phyloP scores from a whole-genome alignment of 129 eudicot genomes.

The Escallonia rubra region DNA sequence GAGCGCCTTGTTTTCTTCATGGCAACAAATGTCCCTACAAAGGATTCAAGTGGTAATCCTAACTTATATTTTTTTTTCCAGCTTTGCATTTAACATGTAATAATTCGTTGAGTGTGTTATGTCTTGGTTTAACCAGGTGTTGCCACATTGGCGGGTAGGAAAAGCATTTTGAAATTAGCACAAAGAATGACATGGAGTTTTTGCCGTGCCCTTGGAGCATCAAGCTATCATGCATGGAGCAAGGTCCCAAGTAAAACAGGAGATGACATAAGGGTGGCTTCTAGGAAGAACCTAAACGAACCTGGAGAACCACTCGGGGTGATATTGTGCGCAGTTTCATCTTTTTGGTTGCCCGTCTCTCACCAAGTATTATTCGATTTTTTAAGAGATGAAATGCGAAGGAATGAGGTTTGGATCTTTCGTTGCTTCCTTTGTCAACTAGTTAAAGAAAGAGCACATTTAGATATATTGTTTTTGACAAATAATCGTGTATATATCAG shows the following conservation, averaged over 20 bases:
- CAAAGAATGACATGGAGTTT: slow-evolving; percentile 89
- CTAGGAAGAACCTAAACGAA: slow-evolving; percentile 79
- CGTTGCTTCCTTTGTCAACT: too few relatives aligned
- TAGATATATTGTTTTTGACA: background rate
- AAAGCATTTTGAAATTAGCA: slow-evolving; percentile 76
- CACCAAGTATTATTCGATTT: slow-evolving; percentile 64
- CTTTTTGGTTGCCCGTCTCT: slow-evolving; percentile 86
- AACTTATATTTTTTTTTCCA: background rate
- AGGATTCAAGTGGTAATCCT: slow-evolving; percentile 72
- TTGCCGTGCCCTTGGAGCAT: slow-evolving; percentile 75
- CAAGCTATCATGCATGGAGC: slow-evolving; percentile 75
- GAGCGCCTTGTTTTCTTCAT: slow-evolving; percentile 80
- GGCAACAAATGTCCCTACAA: slow-evolving; percentile 92
- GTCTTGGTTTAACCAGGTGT: slow-evolving; percentile 42
- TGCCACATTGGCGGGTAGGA: slow-evolving; percentile 80
- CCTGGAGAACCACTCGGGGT: slow-evolving; percentile 89
- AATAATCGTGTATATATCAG: slow-evolving; percentile 26
- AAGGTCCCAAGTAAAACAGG: slow-evolving; percentile 65
- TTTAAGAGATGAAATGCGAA: slow-evolving; percentile 72
- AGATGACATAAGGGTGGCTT: slow-evolving; percentile 75
- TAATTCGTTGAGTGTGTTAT: background rate
- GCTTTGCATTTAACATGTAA: too few relatives aligned
- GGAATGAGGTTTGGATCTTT: slow-evolving; percentile 58
- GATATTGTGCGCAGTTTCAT: slow-evolving; percentile 75
- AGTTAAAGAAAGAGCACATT: too few relatives aligned